Evolutionary conservation across 2,329 filamentous ascomycete genomes (phyloP), one percentile per base, ranked within the genome.

Genomic region (Neofusicoccum sp.): DNA sequence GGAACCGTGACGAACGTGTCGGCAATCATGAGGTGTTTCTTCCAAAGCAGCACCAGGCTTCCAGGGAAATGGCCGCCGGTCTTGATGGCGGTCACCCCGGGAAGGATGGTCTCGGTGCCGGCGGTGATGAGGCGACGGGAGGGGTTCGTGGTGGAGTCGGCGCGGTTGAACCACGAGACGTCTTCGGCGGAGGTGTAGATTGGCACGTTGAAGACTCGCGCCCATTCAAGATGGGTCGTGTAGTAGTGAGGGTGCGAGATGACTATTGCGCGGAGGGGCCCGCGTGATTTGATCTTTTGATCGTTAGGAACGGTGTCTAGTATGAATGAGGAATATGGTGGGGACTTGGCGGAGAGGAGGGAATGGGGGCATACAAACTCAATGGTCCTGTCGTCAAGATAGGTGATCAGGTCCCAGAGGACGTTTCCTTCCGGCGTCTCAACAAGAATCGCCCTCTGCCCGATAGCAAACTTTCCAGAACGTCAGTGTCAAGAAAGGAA

Each of bases 211-310:
- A 95, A 93, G 0, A 81, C 80, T 45, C 78, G 70, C 0, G 88
- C 87, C 90, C 91, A 96, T 65, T 88, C 84, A 0, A 89, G 73
- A 71, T 91, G 88, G 3, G 89, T 89, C 12, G 86, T 86, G 75
- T 90, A 95, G 75, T 90, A 96, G 71, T 96, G 91, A 57, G 91
- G 91, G 74, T 96, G 89, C 9, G 83, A 87, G 64, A 93, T 90
- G 0, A 81, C 86, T 47, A 95, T 92, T 0, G 87, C 89, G 34
- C 78, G 77, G 11, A 96, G 69, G 0, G 89, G 89, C 44, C 90
- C 90, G 6, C 86, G 78, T 0, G 69, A 70, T 5, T 82, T 79
- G 66, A 93, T 84, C 60, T 53, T 28, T 34, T 14, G 36, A 12
- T 6, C 9, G 26, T 31, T 28, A n/a, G n/a, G n/a, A n/a, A n/a